Base-by-base conservation (phyloP, 805 yeast genomes). In the Metschnikowia reukaufii region DNA sequence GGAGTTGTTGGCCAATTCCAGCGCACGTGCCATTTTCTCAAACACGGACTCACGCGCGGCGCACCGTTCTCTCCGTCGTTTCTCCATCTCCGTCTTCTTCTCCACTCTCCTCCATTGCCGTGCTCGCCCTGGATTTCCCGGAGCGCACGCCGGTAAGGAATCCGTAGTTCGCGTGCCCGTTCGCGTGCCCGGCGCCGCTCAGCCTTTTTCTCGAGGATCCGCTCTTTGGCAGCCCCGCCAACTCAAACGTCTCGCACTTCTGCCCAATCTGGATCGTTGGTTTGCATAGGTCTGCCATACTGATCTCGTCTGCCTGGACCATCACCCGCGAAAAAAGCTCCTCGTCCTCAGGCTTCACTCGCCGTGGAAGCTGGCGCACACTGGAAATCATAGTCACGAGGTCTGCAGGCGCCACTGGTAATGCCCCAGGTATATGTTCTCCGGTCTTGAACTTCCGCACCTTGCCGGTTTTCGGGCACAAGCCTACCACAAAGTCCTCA, bases 261-360 rank as follows among this genome's bases (percentile, higher is more conserved):
- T 71, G 69, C 10, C 95, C 95, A 56, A 87, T 75, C 4, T 87
- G 86, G 18, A 86, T 62, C 9, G 70, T 60, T 3, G 86, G 88
- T 55, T 77, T 83, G 65, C 94, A 86, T 42, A 87, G 66, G 47
- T 86, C 92, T 2, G 77, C 81, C 79, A 87, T 76, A 0, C 81
- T 82, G 60, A 86, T 78, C 20, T 61, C 62, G 1, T 76, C 74
- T 36, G 78, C 78, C 57, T 82, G 81, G 31, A 86, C 68, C 6
- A 66, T 58, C 29, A 80, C 72, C 13, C 72, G 62, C 15, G 74
- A 65, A 16, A 71, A 70, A 25, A 74, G 66, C 19, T 70, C 75
- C 10, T 33, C 55, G 40, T 55, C 76, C 51, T 49, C 73, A 52
- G 57, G 64, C 56, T 33, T 73, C 63, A 52, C 75, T 52, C 50